Conservation (phyloP, 331 rosid species). For the Quercus phellos region DNA sequence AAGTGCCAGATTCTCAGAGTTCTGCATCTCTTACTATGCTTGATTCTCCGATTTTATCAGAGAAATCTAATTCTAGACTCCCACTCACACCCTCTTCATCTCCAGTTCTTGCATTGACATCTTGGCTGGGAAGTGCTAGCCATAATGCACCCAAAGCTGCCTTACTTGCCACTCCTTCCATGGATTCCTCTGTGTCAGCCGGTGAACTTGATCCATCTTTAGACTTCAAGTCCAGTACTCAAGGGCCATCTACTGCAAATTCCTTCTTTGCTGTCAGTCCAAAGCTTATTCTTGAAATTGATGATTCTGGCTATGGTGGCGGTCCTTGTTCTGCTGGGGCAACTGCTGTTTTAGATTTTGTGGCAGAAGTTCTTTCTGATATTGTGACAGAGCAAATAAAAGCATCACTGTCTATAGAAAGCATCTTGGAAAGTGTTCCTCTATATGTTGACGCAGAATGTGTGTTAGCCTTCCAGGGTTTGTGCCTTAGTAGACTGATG, state of each 20-base stretch:
- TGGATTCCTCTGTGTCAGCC: constrained; percentile 56
- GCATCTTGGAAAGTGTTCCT: constrained; percentile 87
- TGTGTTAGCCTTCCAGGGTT: constrained; percentile 88
- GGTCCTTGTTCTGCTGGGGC: constrained; percentile 99
- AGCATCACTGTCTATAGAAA: constrained; percentile 71
- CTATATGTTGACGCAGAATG: constrained; percentile 71
- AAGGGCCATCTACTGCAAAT: constrained; percentile 53
- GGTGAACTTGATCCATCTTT: constrained; percentile 60
- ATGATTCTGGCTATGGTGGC: constrained; percentile 96
- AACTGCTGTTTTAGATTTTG: constrained; percentile 87
- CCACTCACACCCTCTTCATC: constrained; percentile 52
- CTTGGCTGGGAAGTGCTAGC: constrained; percentile 81
- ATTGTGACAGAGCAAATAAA: constrained; percentile 86
- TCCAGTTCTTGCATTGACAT: constrained; percentile 72
- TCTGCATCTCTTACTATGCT: constrained; percentile 53
- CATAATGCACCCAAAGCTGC: constrained; percentile 56
- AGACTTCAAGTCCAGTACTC: constrained; percentile 60
- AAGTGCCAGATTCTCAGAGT: constrained; percentile 62
- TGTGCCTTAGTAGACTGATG: constrained; percentile 88
- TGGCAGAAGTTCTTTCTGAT: constrained; percentile 97
- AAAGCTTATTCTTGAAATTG: constrained; percentile 75
- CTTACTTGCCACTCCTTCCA: constrained; percentile 54
- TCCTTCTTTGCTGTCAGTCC: constrained; percentile 63
- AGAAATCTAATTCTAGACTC: constrained; percentile 61
- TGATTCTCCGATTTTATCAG: constrained; percentile 82